Evolutionary conservation across 176 grass and related monocot species (phyloP), one percentile per base, ranked within the genome.

Genomic region (Poa pratensis): DNA sequence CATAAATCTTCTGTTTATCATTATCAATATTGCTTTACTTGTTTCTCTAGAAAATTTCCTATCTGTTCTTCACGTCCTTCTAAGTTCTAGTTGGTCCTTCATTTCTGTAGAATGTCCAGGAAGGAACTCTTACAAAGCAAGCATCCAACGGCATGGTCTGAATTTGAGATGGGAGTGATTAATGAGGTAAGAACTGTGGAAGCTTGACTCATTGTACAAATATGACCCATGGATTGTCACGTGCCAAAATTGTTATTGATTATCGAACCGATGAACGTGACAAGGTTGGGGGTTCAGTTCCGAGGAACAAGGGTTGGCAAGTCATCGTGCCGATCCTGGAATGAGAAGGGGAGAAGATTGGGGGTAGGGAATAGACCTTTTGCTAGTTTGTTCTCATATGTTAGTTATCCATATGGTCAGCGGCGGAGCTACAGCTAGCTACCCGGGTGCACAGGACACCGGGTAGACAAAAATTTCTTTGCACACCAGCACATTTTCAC

Each of bases 101-200:
- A 22, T 55, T 79, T 59, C 71, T 80, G 48, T 71, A 98, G 95
- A 90, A 93, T 98, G 93, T 87, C 95, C 65, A 98, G 93, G 93
- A 93, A 98, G 74, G 93, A 98, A 89, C 87, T 98, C 46, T 51
- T 95, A 58, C 85, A 95, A 84, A 88, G 69, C 79, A 98, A 98
- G 45, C 95, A 98, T 77, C 95, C 95, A 86, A 93, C 93, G 32
- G 73, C 91, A 55, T 98, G 95, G 93, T 59, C 75, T 10, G 95
- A 98, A 89, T 98, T 98, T 80, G 95, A 98, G 80, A 91, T 81
- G 59, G 95, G 95, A 23, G 39, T 80, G 49, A 98, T 98, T 75
- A 75, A 92, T 90, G 95, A 98, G 95, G 95, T 95, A 78, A 52
- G 22, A 62, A n/a, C 48, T 68, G 27, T 54, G 43, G 51, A 76